phyloP scores from a whole-genome alignment of 805 yeast species.

The Blastobotrys robertii region DNA sequence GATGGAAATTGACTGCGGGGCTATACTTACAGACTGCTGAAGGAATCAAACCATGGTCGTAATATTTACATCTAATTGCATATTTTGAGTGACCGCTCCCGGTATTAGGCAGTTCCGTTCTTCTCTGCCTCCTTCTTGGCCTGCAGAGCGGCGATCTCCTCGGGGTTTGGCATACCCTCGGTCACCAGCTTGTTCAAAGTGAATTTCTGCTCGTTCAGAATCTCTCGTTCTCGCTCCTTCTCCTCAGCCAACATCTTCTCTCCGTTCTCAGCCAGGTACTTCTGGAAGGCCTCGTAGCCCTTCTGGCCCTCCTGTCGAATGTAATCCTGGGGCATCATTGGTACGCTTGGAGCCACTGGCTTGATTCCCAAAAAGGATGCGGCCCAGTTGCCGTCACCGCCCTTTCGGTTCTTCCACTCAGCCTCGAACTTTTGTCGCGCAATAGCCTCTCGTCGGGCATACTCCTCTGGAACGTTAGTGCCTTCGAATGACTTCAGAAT shows the following conservation, averaged over 20 bases:
- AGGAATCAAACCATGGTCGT: too few species aligned
- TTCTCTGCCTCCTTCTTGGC: constrained; percentile 8
- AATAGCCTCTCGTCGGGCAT: constrained; percentile 61
- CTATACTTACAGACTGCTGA: too few species aligned
- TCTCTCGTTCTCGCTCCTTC: constrained; percentile 47
- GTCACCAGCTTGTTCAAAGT: constrained; percentile 78
- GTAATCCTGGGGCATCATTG: constrained; percentile 76
- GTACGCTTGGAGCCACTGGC: constrained; percentile 37
- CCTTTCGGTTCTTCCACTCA: constrained; percentile 25
- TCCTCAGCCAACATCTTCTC: constrained; percentile 41
- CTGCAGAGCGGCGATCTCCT: constrained; percentile 23
- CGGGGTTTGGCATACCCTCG: constrained; percentile 42
- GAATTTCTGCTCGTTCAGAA: constrained; percentile 71
- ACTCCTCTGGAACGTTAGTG: constrained; percentile 69
- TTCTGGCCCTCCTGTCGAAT: constrained; percentile 89
- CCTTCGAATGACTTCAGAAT: constrained; percentile 64
- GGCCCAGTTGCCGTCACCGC: constrained; percentile 39
- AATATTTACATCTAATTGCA: too few species aligned
- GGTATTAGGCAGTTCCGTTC: constrained; percentile 1
- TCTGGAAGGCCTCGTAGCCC: constrained; percentile 74
- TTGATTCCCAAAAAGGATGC: constrained; percentile 59
- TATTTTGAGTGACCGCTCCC: neutral
- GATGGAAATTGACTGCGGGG: too few species aligned
- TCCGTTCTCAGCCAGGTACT: constrained; percentile 76
- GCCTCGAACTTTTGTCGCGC: constrained; percentile 53